phyloP scores from a whole-genome alignment of 1,139 yeast genomes.

The Saccharomyces hybrid region DNA sequence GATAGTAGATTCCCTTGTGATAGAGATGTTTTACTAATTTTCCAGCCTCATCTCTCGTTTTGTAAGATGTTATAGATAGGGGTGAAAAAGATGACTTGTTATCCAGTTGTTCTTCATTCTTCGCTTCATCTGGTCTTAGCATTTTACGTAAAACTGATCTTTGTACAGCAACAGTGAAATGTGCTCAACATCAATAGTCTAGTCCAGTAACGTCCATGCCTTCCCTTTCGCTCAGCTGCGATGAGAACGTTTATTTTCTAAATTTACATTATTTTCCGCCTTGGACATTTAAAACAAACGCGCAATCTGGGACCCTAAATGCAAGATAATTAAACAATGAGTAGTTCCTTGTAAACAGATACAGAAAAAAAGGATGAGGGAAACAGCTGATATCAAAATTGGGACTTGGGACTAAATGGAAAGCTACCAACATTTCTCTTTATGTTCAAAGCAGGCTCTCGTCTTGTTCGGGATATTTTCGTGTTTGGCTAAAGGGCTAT shows the following conservation, averaged over 20 bases:
- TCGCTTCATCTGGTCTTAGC: not conserved
- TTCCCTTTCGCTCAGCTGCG: not conserved
- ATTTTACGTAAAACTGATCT: not conserved
- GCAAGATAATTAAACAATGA: not conserved
- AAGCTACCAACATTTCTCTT: not conserved
- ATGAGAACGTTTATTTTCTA: not conserved
- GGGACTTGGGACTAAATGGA: not conserved
- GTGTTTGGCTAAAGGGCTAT: not conserved
- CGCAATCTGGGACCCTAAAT: not conserved
- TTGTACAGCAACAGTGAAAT: not conserved
- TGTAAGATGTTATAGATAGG: not conserved
- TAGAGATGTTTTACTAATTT: not conserved
- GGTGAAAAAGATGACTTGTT: not conserved
- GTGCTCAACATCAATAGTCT: not conserved
- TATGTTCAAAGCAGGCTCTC: not conserved
- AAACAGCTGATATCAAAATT: not conserved
- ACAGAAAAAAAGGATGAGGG: not conserved
- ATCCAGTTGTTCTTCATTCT: not conserved
- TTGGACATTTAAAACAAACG: not conserved
- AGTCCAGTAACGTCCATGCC: not conserved
- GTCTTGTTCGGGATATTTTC: not conserved
- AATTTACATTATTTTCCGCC: not conserved
- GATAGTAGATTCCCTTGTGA: not conserved
- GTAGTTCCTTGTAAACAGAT: not conserved
- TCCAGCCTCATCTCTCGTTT: not conserved